These are phyloP conservation scores for Phycomyces blakesleeanus DNA, from an alignment of 192 early-diverging fungal species.

Conservation along the genomic window DNA sequence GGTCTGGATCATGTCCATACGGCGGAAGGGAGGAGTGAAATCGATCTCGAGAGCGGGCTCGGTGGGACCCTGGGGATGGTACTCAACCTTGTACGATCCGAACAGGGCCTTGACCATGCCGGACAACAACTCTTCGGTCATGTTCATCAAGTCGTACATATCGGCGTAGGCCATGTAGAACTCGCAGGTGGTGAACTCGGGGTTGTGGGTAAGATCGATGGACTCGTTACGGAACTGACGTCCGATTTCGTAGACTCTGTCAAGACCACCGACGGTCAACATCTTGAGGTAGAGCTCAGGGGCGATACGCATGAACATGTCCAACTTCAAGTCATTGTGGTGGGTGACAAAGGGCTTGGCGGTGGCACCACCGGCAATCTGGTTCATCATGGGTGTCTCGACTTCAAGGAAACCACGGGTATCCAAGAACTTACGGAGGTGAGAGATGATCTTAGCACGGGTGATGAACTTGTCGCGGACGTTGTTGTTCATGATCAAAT, in stretches of 20 bases:
- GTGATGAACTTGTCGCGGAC: slow-evolving; percentile 94
- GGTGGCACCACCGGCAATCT: slow-evolving; percentile 97
- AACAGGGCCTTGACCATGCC: slow-evolving; percentile 93
- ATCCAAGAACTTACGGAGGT: slow-evolving; percentile 93
- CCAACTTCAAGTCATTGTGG: slow-evolving; percentile 98
- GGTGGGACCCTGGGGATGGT: slow-evolving; percentile 89
- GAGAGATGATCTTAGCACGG: slow-evolving; percentile 92
- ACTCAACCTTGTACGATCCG: slow-evolving; percentile 87
- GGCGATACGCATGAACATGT: slow-evolving; percentile 98
- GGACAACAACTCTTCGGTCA: slow-evolving; percentile 82
- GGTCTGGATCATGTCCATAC: slow-evolving; percentile 88
- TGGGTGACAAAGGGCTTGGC: slow-evolving; percentile 99
- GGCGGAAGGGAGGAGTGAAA: slow-evolving; percentile 94
- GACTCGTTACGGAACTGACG: slow-evolving; percentile 99
- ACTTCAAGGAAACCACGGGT: slow-evolving; percentile 95
- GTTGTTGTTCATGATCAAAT: slow-evolving; percentile 97
- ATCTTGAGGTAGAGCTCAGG: slow-evolving; percentile 98
- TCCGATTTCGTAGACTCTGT: slow-evolving; percentile 98
- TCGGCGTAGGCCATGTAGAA: slow-evolving; percentile 99
- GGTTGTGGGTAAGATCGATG: slow-evolving; percentile 99
- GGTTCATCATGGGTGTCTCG: slow-evolving; percentile 99
- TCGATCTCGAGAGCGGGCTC: slow-evolving; percentile 81
- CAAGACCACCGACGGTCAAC: slow-evolving; percentile 96
- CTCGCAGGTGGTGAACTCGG: slow-evolving; percentile 99
- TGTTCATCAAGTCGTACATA: slow-evolving; percentile 93